These are phyloP conservation scores for Miamiensis avidus DNA, from an alignment of 169 alveolate genomes.

Conservation along the genomic window DNA sequence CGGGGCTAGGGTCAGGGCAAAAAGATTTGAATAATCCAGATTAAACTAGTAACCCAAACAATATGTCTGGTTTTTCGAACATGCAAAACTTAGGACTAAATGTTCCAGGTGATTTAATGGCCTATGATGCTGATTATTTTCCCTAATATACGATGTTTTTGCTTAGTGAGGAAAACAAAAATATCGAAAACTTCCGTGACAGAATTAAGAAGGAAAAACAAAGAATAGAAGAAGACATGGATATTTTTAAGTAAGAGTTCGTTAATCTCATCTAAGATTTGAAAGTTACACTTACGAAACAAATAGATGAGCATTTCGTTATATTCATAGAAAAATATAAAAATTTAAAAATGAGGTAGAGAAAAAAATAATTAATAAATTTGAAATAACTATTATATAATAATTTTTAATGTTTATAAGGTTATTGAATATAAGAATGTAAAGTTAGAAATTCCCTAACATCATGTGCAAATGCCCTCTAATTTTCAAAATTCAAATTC, in stretches of 20 bases:
- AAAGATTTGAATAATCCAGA: too few relatives aligned
- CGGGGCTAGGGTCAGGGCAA: too few relatives aligned
- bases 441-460: not conserved
- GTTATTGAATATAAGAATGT: slow-evolving; percentile 10
- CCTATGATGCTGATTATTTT: slow-evolving; percentile 8
- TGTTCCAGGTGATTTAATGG: slow-evolving; percentile 5
- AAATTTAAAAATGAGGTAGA: not conserved
- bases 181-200: slow-evolving; percentile 1
- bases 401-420: not conserved
- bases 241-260: slow-evolving; percentile 2
- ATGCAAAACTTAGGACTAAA: too few relatives aligned
- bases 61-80: not conserved
- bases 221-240: slow-evolving; percentile 5
- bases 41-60: too few relatives aligned
- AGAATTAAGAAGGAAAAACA: slow-evolving; percentile 11
- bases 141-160: slow-evolving; percentile 25
- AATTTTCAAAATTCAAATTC: not conserved
- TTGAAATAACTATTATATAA: too few relatives aligned
- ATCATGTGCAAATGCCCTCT: not conserved
- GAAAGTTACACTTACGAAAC: not conserved
- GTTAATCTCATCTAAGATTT: slow-evolving; percentile 5
- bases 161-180: slow-evolving; percentile 10
- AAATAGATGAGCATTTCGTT: slow-evolving; percentile 11
- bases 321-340: slow-evolving; percentile 8
- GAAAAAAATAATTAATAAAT: not conserved